Evolutionary conservation across 1,284 basidiomycete species (phyloP), one percentile per base, ranked within the genome.

Genomic region (Sporisorium exsertum): DNA sequence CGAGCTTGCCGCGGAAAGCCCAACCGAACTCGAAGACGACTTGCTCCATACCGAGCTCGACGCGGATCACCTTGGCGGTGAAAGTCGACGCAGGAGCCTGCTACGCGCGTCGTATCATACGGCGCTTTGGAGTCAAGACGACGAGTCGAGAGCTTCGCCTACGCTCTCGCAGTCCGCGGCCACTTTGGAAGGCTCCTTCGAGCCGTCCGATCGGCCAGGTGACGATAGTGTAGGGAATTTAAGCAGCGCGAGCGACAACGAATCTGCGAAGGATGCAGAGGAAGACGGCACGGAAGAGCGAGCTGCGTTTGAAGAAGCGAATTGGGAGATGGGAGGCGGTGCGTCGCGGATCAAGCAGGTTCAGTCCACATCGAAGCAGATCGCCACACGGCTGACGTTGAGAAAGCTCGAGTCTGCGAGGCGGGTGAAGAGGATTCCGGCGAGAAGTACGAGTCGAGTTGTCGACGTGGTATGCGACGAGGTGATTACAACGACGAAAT

Each of bases 91-190:
- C 1, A 43, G 58, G 2, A 64, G 64, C 42, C 32, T 71, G 12
- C 26, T 64, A 12, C 62, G 70, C 18, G 69, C 73, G 10, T 77
- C 75, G 0, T 77, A 72, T 35, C 70, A 77, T 26, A 73, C 70
- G 9, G 74, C 71, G 15, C 26, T 69, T 8, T 63, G 60, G 61
- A 69, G 61, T 43, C 66, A 69, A n/a, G 60, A 69, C n/a, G 66
- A 69, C 22, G 66, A 59, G 3, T 16, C 46, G 29, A 26, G 46
- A 12, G 29, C 27, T 22, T 63, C 61, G 18, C 49, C 45, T 1
- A 49, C 61, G 22, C 40, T 56, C 13, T 55, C 33, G 5, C 52
- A 47, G 16, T 52, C 35, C 16, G 22, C 45, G 5, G 22, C 37
- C 2, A 7, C 35, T 2, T 58, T 54, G 9, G 20, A 50, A 5